These are phyloP conservation scores for Candida hispaniensis DNA, from an alignment of 805 yeast genomes.

Conservation along the genomic window DNA sequence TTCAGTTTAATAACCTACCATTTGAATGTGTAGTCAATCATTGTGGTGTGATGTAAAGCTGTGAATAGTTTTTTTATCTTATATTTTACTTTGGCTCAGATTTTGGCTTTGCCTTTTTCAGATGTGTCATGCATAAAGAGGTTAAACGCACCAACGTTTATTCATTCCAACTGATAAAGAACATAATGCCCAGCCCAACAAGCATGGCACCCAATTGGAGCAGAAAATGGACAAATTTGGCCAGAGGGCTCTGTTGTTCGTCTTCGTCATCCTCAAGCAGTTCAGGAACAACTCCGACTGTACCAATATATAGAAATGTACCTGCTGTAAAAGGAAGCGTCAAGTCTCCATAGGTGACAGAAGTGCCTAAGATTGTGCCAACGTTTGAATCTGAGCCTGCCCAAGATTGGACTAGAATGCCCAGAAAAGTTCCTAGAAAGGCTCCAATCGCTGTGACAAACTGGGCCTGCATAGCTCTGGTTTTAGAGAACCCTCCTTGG, in stretches of 20 bases:
- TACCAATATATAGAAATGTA: slow-evolving; percentile 61
- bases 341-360: slow-evolving; percentile 40
- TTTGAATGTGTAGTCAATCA: too few species aligned
- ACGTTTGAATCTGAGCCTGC: slow-evolving; percentile 6
- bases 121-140: too few species aligned
- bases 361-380: slow-evolving; percentile 34
- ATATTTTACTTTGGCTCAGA: too few species aligned
- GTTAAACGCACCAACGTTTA: too few species aligned
- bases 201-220: slow-evolving; percentile 41
- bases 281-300: slow-evolving; percentile 69
- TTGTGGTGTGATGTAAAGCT: too few species aligned
- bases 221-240: slow-evolving; percentile 33
- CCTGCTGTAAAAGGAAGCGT: slow-evolving; percentile 69
- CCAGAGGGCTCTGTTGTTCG: slow-evolving; percentile 21
- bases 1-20: too few species aligned
- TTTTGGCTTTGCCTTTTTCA: too few species aligned
- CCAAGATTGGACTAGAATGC: slow-evolving; percentile 44
- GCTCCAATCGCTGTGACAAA: slow-evolving; percentile 57
- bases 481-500: slow-evolving; percentile 56
- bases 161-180: slow-evolving; percentile 39
- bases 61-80: too few species aligned
- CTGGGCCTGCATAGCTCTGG: slow-evolving; percentile 58
- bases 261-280: slow-evolving; percentile 35
- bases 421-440: slow-evolving; percentile 51
- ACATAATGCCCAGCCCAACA: slow-evolving; percentile 51